Conservation (phyloP, 2,329 filamentous ascomycete species). For the Hypocrella siamensis region DNA sequence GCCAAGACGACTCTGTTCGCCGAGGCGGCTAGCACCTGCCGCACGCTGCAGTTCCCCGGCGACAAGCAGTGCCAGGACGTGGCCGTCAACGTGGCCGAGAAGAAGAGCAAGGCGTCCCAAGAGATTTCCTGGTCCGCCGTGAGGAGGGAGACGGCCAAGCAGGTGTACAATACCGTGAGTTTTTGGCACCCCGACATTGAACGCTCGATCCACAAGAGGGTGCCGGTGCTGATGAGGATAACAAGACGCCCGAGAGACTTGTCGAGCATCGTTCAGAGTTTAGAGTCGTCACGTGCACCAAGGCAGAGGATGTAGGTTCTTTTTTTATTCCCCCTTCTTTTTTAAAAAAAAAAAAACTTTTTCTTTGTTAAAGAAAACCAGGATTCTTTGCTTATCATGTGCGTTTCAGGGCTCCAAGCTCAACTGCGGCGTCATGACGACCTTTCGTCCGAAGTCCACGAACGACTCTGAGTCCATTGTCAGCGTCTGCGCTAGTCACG, state of each 20-base stretch:
- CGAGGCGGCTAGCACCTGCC: neutral
- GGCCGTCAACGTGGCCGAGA: neutral
- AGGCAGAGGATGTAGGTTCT: neutral
- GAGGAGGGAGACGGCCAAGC: neutral
- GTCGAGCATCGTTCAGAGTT: neutral
- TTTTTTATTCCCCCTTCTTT: neutral
- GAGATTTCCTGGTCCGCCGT: neutral
- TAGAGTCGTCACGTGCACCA: neutral
- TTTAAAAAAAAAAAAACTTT: neutral
- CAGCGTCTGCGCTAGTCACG: neutral
- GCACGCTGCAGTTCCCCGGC: neutral
- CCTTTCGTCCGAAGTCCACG: neutral
- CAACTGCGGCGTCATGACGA: neutral
- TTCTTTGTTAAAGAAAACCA: neutral
- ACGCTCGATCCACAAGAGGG: neutral
- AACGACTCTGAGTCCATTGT: neutral
- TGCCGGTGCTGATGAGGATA: neutral
- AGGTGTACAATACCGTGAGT: neutral
- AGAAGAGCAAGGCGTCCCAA: neutral
- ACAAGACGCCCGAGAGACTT: neutral
- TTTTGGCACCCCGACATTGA: neutral
- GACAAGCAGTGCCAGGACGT: neutral
- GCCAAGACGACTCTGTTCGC: neutral
- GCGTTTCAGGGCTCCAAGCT: neutral
- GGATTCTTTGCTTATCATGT: neutral